A percentile compares a stretch with the other conserved stretches of the same genome.
phyloP scores from a whole-genome alignment of 73 alveolate species.

The Paramecium octaurelia region DNA sequence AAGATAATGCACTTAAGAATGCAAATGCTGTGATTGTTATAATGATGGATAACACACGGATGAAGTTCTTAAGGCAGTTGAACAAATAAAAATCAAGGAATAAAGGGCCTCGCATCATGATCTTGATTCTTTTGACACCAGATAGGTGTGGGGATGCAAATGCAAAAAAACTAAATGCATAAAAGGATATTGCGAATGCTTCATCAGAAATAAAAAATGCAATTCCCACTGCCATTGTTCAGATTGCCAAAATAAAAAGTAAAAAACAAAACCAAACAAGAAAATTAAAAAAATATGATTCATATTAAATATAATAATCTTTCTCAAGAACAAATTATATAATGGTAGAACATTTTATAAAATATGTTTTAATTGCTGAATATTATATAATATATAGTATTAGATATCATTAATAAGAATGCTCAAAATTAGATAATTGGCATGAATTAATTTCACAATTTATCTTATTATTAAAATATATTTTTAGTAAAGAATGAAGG shows the following conservation, averaged over 20 bases:
- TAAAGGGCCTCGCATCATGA: conserved; percentile 23
- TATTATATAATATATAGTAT: too few species aligned
- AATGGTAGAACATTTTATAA: background rate
- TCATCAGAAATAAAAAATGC: background rate
- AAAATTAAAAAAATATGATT: background rate
- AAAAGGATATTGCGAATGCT: conserved; percentile 30
- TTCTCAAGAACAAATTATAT: background rate
- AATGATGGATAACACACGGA: conserved; percentile 4
- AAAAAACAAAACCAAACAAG: background rate
- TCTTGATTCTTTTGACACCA: background rate
- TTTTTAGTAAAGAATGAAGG: too few species aligned
- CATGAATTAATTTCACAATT: background rate
- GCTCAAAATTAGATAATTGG: background rate
- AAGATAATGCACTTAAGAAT: background rate
- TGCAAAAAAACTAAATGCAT: conserved; percentile 10
- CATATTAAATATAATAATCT: background rate
- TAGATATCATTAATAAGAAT: too few species aligned
- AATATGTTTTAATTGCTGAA: background rate
- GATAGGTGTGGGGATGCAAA: conserved; percentile 22
- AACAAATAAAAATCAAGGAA: background rate
- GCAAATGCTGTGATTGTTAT: background rate
- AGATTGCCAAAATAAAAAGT: background rate
- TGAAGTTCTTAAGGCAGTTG: background rate
- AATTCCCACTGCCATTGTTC: background rate
- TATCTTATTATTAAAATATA: too few species aligned